phyloP scores from a whole-genome alignment of 2,329 filamentous ascomycete genomes.

The Coniochaeta sp. region DNA sequence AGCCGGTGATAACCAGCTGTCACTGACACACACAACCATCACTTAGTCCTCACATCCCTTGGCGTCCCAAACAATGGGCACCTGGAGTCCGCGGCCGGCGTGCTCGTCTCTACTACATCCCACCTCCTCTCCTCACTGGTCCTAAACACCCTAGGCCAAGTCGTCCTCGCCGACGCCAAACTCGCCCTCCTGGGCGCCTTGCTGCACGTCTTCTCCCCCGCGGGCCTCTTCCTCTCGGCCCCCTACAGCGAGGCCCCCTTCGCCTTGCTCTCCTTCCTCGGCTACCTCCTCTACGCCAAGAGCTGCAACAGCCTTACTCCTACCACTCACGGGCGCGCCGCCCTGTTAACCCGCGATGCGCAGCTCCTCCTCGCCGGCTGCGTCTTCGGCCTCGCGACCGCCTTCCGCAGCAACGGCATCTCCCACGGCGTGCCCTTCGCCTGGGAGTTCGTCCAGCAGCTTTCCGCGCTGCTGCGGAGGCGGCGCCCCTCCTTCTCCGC shows the following conservation, averaged over 20 bases:
- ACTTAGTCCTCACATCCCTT: neutral
- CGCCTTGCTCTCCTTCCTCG: slow-evolving; percentile 68
- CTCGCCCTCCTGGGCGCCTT: slow-evolving; percentile 62
- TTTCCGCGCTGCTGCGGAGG: slow-evolving; percentile 28
- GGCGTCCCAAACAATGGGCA: neutral
- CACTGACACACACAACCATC: neutral
- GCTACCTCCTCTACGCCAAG: slow-evolving; percentile 61
- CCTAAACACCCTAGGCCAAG: slow-evolving; percentile 59
- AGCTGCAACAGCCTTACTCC: too few relatives aligned
- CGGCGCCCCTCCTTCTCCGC: slow-evolving; percentile 24
- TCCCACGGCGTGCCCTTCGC: slow-evolving; percentile 73
- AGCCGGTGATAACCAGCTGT: neutral
- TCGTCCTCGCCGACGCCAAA: slow-evolving; percentile 43
- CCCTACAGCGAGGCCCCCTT: slow-evolving; percentile 80
- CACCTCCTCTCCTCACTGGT: slow-evolving; percentile 71
- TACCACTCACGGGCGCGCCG: slow-evolving; percentile 19
- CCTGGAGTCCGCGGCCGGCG: slow-evolving; percentile 43
- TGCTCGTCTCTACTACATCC: slow-evolving; percentile 62
- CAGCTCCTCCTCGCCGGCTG: slow-evolving; percentile 56
- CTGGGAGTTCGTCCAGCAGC: slow-evolving; percentile 43
- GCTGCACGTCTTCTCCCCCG: slow-evolving; percentile 79
- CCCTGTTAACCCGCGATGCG: slow-evolving; percentile 30
- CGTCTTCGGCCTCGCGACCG: slow-evolving; percentile 64
- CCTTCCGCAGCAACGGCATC: slow-evolving; percentile 79
- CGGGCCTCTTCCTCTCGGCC: slow-evolving; percentile 80